Conservation (phyloP, 257 asterid genomes). For the Mentha longifolia region DNA sequence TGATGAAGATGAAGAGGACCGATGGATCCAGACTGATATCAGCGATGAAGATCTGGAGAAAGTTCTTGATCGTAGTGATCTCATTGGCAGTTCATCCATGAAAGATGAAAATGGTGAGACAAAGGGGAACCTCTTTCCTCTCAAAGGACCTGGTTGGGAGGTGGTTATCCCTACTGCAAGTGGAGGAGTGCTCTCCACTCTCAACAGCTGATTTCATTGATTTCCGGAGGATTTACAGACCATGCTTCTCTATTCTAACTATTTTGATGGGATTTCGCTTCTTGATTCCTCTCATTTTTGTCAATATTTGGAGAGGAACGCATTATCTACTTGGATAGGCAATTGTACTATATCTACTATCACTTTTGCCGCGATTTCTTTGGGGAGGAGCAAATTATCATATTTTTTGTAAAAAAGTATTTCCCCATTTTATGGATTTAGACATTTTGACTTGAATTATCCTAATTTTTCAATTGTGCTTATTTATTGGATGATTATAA, state of each 20-base stretch:
- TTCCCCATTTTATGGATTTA: too few relatives aligned
- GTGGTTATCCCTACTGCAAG: slow-evolving; percentile 76
- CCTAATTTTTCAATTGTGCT: background rate
- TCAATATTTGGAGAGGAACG: slow-evolving; percentile 38
- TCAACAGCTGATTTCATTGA: slow-evolving; percentile 53
- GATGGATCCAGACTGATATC: slow-evolving; percentile 82
- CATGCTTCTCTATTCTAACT: background rate
- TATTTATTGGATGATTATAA: background rate
- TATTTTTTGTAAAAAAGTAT: background rate
- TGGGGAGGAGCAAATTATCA: background rate
- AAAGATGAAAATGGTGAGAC: slow-evolving; percentile 28
- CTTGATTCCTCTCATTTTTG: slow-evolving; percentile 47
- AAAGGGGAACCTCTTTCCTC: slow-evolving; percentile 46
- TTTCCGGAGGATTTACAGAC: background rate
- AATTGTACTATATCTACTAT: background rate
- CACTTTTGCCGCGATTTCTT: background rate
- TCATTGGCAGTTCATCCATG: slow-evolving; percentile 36
- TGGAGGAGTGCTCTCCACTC: slow-evolving; percentile 88
- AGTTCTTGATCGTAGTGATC: slow-evolving; percentile 84
- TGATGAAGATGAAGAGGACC: slow-evolving; percentile 72
- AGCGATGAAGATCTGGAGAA: slow-evolving; percentile 76
- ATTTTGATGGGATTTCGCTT: background rate
- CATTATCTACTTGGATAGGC: slow-evolving; percentile 21
- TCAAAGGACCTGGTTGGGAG: slow-evolving; percentile 99
- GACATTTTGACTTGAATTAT: background rate